phyloP scores from a whole-genome alignment of 2,329 filamentous ascomycete species.

The Diaporthe citrichinensis region DNA sequence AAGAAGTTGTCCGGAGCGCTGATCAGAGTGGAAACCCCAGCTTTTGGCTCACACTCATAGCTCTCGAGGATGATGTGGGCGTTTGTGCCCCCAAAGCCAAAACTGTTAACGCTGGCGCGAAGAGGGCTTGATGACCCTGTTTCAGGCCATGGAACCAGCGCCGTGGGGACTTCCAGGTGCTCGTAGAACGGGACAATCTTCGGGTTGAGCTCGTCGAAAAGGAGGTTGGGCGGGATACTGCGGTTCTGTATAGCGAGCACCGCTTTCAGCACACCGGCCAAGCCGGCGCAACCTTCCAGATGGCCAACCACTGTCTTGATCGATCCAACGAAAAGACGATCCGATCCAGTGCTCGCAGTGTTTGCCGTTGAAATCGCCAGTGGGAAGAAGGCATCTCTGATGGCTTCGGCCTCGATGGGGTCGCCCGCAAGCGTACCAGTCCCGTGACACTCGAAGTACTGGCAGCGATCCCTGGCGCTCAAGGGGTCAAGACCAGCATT shows the following conservation, averaged over 20 bases:
- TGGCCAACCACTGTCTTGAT: conserved; percentile 48
- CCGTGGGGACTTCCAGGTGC: conserved; percentile 38
- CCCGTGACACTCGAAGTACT: conserved; percentile 64
- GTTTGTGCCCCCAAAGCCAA: conserved; percentile 48
- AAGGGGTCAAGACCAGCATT: conserved; percentile 56
- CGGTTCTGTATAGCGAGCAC: no score
- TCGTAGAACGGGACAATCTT: conserved; percentile 39
- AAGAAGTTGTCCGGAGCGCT: no score
- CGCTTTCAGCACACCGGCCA: conserved; percentile 38
- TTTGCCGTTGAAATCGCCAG: conserved; percentile 38
- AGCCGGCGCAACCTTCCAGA: conserved; percentile 44
- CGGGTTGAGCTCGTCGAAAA: conserved; percentile 42
- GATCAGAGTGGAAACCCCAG: no score
- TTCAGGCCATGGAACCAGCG: conserved; percentile 17
- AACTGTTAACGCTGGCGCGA: conserved; percentile 48
- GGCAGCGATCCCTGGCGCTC: conserved; percentile 52
- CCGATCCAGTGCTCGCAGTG: not conserved
- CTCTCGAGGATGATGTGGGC: not conserved
- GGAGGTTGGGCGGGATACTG: conserved; percentile 43
- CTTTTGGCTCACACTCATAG: no score
- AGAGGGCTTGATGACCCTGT: conserved; percentile 26
- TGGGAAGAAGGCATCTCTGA: conserved; percentile 56
- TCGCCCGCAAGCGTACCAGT: conserved; percentile 56
- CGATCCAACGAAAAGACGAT: conserved; percentile 41
- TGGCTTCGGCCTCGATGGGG: conserved; percentile 58